Evolutionary conservation across 1,284 basidiomycete genomes (phyloP).

Genomic region (Trichosporon sp.): DNA sequence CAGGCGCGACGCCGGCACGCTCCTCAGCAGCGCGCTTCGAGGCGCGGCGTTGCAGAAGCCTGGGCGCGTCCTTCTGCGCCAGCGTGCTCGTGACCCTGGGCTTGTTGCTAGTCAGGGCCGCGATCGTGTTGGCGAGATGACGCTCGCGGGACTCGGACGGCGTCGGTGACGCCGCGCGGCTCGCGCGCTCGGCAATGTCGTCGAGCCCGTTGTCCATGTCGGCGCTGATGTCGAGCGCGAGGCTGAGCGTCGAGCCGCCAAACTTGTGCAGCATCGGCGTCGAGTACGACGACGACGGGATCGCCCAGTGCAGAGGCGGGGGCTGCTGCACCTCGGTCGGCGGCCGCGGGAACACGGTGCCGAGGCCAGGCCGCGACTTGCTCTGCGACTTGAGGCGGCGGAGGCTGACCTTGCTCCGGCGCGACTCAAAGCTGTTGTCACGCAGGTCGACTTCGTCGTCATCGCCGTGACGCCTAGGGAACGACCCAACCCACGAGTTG

Average conservation of each 20-base stretch:
- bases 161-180: not conserved
- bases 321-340: conserved; percentile 20
- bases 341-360: conserved; percentile 23
- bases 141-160: not conserved
- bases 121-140: not conserved
- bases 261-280: conserved; percentile 24
- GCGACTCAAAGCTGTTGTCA: conserved; percentile 4
- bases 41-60: not conserved
- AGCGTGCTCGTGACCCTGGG: not conserved
- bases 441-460: conserved; percentile 10
- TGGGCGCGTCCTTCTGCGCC: not conserved
- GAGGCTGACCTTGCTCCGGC: conserved; percentile 15
- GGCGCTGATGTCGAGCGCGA: conserved; percentile 18
- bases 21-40: not conserved
- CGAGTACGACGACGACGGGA: conserved; percentile 21
- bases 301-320: conserved; percentile 23
- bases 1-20: not conserved
- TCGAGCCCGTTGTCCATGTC: conserved; percentile 16
- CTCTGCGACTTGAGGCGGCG: conserved; percentile 10
- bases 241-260: conserved; percentile 21
- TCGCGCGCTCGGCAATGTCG: conserved; percentile 15
- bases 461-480: not conserved
- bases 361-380: conserved; percentile 20
- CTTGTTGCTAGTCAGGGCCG: not conserved
- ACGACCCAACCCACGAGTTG: conserved; percentile 14